These are phyloP conservation scores for Blastomyces emzantsi DNA, from an alignment of 2,329 filamentous ascomycete genomes.

Conservation along the genomic window DNA sequence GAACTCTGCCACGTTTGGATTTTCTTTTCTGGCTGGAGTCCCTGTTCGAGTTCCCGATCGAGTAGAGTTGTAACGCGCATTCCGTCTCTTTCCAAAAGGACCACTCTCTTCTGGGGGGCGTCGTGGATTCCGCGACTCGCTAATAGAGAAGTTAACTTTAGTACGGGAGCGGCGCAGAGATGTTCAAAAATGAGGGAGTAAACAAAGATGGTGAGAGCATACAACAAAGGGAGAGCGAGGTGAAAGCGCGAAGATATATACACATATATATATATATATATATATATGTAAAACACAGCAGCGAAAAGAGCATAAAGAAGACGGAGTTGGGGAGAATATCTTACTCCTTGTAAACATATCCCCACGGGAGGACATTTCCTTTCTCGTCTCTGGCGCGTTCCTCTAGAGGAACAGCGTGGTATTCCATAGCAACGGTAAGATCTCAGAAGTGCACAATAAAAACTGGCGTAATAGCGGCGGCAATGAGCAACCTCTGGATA, in stretches of 20 bases:
- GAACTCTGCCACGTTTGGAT: slow-evolving; percentile 43
- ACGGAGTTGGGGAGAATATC: slow-evolving; percentile 20
- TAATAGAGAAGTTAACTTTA: slow-evolving; percentile 17
- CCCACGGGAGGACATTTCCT: slow-evolving; percentile 54
- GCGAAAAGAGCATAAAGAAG: background rate
- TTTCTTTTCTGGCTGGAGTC: slow-evolving; percentile 50
- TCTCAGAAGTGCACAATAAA: background rate
- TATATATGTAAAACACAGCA: background rate
- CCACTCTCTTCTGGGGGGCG: slow-evolving; percentile 52
- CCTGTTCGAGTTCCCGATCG: slow-evolving; percentile 49
- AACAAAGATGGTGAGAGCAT: slow-evolving; percentile 11
- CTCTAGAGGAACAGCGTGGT: slow-evolving; percentile 55
- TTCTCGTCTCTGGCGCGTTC: slow-evolving; percentile 53
- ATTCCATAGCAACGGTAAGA: slow-evolving; percentile 43
- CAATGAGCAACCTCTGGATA: background rate
- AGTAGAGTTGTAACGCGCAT: slow-evolving; percentile 36
- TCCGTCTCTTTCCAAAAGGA: slow-evolving; percentile 50
- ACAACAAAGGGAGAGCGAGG: background rate
- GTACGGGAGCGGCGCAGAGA: background rate
- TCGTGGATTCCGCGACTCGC: slow-evolving; percentile 42
- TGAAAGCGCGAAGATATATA: background rate
- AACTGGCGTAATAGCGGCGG: background rate
- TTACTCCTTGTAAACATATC: slow-evolving; percentile 53
- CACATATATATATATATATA: background rate
- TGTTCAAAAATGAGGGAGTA: slow-evolving; percentile 2